Evolutionary conservation across 1,139 yeast species (phyloP).

Genomic region (Suhomyces chickasaworum): DNA sequence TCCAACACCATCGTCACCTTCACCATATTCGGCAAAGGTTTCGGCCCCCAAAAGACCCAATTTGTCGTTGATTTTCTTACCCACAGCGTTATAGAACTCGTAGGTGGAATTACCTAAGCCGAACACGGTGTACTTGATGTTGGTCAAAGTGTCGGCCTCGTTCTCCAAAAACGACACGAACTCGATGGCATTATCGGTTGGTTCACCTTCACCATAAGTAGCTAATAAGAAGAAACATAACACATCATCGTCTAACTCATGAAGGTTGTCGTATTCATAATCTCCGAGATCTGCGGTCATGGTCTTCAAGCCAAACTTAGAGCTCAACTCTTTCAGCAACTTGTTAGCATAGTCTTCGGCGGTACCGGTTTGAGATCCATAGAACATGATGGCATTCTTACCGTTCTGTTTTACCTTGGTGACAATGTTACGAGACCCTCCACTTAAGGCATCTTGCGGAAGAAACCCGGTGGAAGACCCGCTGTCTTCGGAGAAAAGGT

Average conservation of each 20-base stretch:
- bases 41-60: constrained; percentile 70
- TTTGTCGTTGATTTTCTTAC: constrained; percentile 54
- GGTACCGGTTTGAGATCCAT: constrained; percentile 98
- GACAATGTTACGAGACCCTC: constrained; percentile 61
- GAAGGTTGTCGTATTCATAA: constrained; percentile 77
- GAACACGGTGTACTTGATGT: constrained; percentile 70
- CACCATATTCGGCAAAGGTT: constrained; percentile 71
- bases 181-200: constrained; percentile 87
- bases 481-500: constrained; percentile 46
- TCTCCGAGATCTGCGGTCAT: constrained; percentile 90
- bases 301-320: constrained; percentile 78
- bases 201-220: constrained; percentile 98
- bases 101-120: constrained; percentile 94
- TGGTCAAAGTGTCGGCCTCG: constrained; percentile 63
- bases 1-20: constrained; percentile 95
- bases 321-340: constrained; percentile 81
- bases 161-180: constrained; percentile 63
- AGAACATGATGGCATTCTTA: constrained; percentile 81
- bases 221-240: constrained; percentile 79
- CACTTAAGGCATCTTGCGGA: constrained; percentile 38
- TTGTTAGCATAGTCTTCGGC: constrained; percentile 96
- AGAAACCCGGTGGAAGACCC: constrained; percentile 39
- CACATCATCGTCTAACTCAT: constrained; percentile 50
- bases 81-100: constrained; percentile 86
- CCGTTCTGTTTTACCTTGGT: constrained; percentile 61